These are phyloP conservation scores for Lotmaria passim DNA, from an alignment of 208 protist species.

Conservation along the genomic window DNA sequence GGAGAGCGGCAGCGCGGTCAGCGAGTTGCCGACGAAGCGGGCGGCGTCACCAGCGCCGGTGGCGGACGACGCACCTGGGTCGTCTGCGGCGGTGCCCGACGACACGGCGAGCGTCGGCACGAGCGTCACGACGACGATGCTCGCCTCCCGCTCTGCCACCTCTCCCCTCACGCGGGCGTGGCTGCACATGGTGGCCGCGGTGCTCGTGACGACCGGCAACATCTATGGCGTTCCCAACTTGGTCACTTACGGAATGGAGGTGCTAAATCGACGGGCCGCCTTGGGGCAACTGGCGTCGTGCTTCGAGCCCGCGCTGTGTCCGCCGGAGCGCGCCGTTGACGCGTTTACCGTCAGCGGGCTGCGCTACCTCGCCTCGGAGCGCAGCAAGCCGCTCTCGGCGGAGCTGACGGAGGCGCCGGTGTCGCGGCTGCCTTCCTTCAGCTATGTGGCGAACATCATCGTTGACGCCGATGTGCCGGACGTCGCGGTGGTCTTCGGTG, in stretches of 20 bases:
- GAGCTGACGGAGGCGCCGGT: conserved; percentile 42
- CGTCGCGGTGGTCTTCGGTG: conserved; percentile 44
- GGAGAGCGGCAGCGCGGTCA: conserved; percentile 14
- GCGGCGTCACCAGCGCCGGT: background rate
- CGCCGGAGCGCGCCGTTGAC: conserved; percentile 16
- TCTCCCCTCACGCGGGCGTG: conserved; percentile 61
- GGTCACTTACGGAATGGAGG: conserved; percentile 52
- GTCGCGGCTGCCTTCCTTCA: conserved; percentile 56
- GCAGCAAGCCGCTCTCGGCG: conserved; percentile 30
- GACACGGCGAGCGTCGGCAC: conserved; percentile 11
- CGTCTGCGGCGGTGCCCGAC: conserved; percentile 1
- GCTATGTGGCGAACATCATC: conserved; percentile 57
- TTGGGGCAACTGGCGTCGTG: conserved; percentile 43
- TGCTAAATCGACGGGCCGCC: conserved; percentile 46
- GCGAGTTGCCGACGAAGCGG: background rate
- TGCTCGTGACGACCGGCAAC: conserved; percentile 51
- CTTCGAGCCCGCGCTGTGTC: conserved; percentile 42
- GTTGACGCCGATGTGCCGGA: conserved; percentile 51
- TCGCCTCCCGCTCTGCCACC: conserved; percentile 24
- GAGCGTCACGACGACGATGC: conserved; percentile 13
- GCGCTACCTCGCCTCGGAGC: conserved; percentile 32
- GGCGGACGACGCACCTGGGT: conserved; percentile 1
- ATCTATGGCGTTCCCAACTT: conserved; percentile 52
- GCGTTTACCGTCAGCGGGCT: conserved; percentile 43
- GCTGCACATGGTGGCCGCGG: conserved; percentile 64